phyloP scores from a whole-genome alignment of 2,329 filamentous ascomycete genomes.

The Claviceps pazoutovae region DNA sequence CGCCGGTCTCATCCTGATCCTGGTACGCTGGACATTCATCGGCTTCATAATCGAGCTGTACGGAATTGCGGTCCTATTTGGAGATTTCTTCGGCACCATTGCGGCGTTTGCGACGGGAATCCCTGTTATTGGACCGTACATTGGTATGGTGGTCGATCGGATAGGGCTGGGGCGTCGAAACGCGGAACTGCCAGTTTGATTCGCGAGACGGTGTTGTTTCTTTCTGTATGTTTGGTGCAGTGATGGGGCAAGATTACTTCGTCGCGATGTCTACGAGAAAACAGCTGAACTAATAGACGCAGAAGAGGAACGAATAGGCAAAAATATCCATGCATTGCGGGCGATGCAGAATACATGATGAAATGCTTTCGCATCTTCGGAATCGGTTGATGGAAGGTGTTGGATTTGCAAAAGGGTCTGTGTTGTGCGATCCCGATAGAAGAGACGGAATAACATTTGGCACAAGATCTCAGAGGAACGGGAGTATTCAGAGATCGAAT shows the following conservation, averaged over 20 bases:
- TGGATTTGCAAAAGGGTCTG: too few species aligned
- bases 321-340: not conserved
- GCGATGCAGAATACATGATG: not conserved
- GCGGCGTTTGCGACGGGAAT: constrained; percentile 73
- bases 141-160: constrained; percentile 60
- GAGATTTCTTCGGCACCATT: constrained; percentile 90
- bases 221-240: not conserved
- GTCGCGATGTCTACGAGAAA: not conserved
- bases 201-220: not conserved
- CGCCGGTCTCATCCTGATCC: constrained; percentile 67
- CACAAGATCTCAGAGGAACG: not conserved
- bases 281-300: not conserved
- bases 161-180: constrained; percentile 57
- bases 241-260: not conserved
- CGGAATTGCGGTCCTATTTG: constrained; percentile 85
- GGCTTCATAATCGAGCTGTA: constrained; percentile 87
- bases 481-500: not conserved
- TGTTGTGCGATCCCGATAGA: too few species aligned
- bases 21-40: constrained; percentile 79
- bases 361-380: not conserved
- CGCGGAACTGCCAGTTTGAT: constrained; percentile 62
- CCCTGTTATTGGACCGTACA: constrained; percentile 75
- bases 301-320: not conserved
- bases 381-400: not conserved
- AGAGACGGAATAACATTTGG: not conserved